Conservation (phyloP, 1,139 yeast species). For the Suhomyces guaymorum region DNA sequence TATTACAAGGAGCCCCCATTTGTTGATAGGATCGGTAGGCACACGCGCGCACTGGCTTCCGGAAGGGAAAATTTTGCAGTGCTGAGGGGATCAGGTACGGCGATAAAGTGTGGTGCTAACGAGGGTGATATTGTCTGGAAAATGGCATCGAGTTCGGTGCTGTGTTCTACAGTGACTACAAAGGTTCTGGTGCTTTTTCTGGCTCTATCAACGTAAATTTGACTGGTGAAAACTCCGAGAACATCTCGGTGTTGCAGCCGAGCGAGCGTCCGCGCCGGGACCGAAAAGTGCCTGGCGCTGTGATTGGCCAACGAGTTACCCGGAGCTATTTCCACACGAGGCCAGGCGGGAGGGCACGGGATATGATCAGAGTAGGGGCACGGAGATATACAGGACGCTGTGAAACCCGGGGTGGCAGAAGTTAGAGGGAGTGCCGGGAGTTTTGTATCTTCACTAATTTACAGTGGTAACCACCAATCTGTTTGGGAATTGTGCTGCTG, state of each 20-base stretch:
- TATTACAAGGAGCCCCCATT: slow-evolving; percentile 13
- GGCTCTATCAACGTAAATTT: not conserved
- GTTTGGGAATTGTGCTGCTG: too few species aligned
- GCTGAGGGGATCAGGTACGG: slow-evolving; percentile 4
- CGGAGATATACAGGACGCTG: too few species aligned
- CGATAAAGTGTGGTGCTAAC: too few species aligned
- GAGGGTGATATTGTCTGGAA: too few species aligned
- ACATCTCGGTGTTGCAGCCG: slow-evolving; percentile 4
- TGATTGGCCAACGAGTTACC: slow-evolving; percentile 8
- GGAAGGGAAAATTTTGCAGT: slow-evolving; percentile 8
- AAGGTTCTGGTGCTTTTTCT: too few species aligned
- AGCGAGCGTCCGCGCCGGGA: slow-evolving; percentile 11
- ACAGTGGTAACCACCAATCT: too few species aligned
- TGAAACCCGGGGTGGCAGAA: too few species aligned
- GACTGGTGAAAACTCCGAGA: slow-evolving; percentile 6
- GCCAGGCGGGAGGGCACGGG: not conserved
- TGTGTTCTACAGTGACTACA: too few species aligned
- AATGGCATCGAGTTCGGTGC: too few species aligned
- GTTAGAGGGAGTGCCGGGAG: too few species aligned
- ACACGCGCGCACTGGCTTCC: slow-evolving; percentile 9
- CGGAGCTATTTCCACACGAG: not conserved
- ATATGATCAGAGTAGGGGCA: too few species aligned
- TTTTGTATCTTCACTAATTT: too few species aligned
- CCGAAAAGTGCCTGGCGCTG: slow-evolving; percentile 6
- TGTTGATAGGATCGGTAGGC: slow-evolving; percentile 10